A percentile compares a stretch with the other conserved stretches of the same genome.
Conservation (phyloP, 768 basidiomycete species). For the Phanerodontia chrysosporium region DNA sequence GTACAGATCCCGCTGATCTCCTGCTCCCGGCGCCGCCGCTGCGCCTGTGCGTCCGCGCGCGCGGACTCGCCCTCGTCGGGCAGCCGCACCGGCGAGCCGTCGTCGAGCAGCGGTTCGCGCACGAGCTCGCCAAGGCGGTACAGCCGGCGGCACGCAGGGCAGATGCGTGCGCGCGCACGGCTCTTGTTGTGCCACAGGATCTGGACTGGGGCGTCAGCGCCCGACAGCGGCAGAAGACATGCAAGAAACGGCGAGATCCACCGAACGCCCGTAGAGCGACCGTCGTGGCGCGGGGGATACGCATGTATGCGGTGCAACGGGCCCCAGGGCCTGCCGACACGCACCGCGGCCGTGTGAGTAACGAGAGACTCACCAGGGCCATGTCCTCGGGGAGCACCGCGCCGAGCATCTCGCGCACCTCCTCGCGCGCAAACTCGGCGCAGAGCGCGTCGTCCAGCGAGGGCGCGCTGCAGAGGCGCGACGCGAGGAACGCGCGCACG, state of each 20-base stretch:
- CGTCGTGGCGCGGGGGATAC: no score
- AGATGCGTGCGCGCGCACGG: constrained; percentile 64
- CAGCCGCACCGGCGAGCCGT: background rate
- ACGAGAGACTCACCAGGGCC: constrained; percentile 63
- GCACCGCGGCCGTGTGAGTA: no score
- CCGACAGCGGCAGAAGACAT: no score
- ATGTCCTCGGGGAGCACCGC: constrained; percentile 68
- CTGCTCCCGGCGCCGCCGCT: constrained; percentile 49
- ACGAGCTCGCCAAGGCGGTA: constrained; percentile 68
- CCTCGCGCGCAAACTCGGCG: constrained; percentile 73
- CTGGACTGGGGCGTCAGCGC: no score
- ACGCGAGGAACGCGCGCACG: constrained; percentile 56
- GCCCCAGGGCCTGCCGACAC: no score
- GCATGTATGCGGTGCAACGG: no score
- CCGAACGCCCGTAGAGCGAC: no score
- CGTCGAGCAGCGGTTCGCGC: constrained; percentile 32
- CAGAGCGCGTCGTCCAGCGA: constrained; percentile 63
- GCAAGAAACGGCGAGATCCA: no score
- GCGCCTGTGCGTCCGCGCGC: background rate
- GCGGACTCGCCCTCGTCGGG: background rate
- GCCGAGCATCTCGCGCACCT: constrained; percentile 68
- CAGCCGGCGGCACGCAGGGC: constrained; percentile 72
- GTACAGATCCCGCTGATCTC: constrained; percentile 73
- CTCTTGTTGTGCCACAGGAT: constrained; percentile 87
- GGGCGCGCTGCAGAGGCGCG: constrained; percentile 65